phyloP scores from a whole-genome alignment of 140 eudicot genomes.

The Ambrosia hybrid region DNA sequence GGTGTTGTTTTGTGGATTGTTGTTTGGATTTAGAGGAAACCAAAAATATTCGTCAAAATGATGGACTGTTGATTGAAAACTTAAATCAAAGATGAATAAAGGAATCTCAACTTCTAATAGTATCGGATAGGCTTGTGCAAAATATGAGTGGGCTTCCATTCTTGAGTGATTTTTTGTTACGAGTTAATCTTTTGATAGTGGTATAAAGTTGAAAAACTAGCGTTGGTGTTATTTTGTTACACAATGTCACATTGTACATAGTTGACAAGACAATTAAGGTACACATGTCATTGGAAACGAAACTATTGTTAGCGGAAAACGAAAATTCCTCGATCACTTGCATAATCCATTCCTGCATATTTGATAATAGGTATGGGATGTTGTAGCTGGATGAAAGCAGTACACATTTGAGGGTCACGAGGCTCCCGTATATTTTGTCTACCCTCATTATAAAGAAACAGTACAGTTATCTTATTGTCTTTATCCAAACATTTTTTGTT shows the following conservation, averaged over 20 bases:
- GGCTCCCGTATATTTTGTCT: slow-evolving; percentile 92
- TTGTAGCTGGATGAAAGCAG: slow-evolving; percentile 63
- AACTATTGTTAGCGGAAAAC: background rate
- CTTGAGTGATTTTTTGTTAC: background rate
- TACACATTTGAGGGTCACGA: slow-evolving; percentile 88
- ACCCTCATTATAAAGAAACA: slow-evolving; percentile 83
- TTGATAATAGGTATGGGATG: slow-evolving; percentile 87
- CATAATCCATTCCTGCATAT: slow-evolving; percentile 10
- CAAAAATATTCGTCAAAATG: background rate
- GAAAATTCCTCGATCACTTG: background rate
- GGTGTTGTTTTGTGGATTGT: background rate
- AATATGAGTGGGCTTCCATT: slow-evolving; percentile 21
- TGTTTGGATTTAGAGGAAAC: background rate
- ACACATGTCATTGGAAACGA: background rate
- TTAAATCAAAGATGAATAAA: background rate
- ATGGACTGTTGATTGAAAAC: too few relatives aligned
- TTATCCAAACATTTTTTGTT: background rate
- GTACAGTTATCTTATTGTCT: slow-evolving; percentile 48
- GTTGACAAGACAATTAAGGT: slow-evolving; percentile 93
- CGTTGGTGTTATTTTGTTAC: background rate
- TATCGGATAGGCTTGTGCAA: slow-evolving; percentile 6
- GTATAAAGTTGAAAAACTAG: background rate
- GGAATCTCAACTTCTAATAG: slow-evolving; percentile 5
- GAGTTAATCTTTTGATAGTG: background rate
- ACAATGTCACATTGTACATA: background rate